Base-by-base conservation (phyloP, 768 basidiomycete species). In the Gelatoporia subvermispora region DNA sequence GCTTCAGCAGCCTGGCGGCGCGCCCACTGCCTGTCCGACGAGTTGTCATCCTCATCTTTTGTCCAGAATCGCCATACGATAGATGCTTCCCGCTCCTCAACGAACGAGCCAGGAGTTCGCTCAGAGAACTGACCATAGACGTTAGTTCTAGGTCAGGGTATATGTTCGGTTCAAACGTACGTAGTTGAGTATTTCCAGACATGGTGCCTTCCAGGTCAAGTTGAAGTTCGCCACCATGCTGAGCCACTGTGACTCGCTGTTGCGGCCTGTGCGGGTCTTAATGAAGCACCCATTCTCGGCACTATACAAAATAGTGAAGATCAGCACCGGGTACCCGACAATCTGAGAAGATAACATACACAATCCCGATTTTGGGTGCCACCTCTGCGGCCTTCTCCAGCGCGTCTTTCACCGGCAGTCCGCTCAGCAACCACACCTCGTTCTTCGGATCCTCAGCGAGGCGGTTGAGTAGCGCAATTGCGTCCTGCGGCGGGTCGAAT, bases 221-320 rank as follows among this genome's bases (percentile, higher is more conserved):
- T 91, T 88, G 56, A 84, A 75, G 58, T 84, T 86, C 0, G 81
- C 69, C 3, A 92, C 85, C 81, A 90, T 86, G 55, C 81, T 85
- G 52, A 88, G 75, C 92, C 92, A 93, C 36, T 77, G 64, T 15
- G 68, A 60, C 54, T 60, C 60, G 35, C 57, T 60, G 43, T 53
- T 55, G 35, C 65, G 53, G 21, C 48, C 51, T 0, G 66, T 61
- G 31, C 68, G 72, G 3, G 82, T 77, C 68, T 81, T 86, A 60
- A 92, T 77, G 62, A 82, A 93, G 62, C 91, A 93, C 1, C 91
- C 91, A 51, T 93, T 91, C 71, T 93, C 92, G 0, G 89, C 88
- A 1, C 84, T 86, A 47, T 20, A 24, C n/a, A 17, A 15, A 31
- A 34, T 21, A 28, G 22, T 20, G 23, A 28, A 31, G 7, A 52